Evolutionary conservation across 345 rosid species (phyloP).

Genomic region (Boechera divaricarpa): DNA sequence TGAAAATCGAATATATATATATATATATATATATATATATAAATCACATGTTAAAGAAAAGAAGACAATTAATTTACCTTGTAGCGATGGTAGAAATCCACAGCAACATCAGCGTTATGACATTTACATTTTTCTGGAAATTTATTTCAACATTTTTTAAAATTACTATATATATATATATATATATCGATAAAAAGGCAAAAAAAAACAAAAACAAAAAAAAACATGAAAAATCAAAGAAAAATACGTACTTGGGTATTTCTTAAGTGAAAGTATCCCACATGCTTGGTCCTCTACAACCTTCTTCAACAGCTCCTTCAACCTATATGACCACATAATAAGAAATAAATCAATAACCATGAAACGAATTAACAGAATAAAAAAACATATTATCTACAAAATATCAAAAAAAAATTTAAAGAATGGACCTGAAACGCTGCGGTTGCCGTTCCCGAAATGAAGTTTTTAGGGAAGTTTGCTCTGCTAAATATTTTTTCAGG

Average conservation of each 20-base stretch:
- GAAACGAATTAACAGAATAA: too few relatives aligned
- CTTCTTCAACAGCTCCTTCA: constrained; percentile 46
- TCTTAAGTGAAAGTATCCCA: constrained; percentile 40
- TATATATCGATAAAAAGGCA: too few relatives aligned
- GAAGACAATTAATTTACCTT: constrained; percentile 38
- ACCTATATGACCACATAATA: constrained; percentile 5
- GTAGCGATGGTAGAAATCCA: constrained; percentile 56
- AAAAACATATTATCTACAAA: not conserved
- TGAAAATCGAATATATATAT: not conserved
- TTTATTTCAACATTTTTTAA: not conserved
- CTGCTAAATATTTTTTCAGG: constrained; percentile 23
- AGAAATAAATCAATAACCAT: not conserved
- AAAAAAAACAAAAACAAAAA: too few relatives aligned
- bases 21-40: too few relatives aligned
- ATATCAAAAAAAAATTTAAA: not conserved
- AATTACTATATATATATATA: too few relatives aligned
- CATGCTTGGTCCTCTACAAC: constrained; percentile 48
- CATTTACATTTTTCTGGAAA: constrained; percentile 51
- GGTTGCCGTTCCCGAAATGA: constrained; percentile 45
- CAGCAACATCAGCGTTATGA: constrained; percentile 52
- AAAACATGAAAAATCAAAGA: too few relatives aligned
- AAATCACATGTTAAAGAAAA: not conserved
- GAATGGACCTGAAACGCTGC: constrained; percentile 42
- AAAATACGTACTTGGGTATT: constrained; percentile 21
- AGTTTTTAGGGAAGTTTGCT: constrained; percentile 42